Evolutionary conservation across 768 basidiomycete species (phyloP).

Genomic region (Rhizopogon salebrosus): DNA sequence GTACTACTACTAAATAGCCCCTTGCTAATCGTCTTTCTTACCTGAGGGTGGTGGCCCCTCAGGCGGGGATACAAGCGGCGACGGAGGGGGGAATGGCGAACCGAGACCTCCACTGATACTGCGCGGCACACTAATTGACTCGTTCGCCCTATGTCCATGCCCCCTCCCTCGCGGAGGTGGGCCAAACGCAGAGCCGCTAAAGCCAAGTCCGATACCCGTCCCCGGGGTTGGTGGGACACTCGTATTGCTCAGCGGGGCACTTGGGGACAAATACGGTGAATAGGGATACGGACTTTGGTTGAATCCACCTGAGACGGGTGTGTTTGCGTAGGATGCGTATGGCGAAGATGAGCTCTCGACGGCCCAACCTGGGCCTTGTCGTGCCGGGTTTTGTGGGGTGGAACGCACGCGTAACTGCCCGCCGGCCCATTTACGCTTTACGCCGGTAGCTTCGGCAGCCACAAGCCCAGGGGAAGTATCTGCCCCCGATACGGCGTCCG

Average conservation of each 20-base stretch:
- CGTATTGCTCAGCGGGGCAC: slow-evolving; percentile 30
- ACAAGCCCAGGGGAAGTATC: slow-evolving; percentile 53
- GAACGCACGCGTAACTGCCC: slow-evolving; percentile 56
- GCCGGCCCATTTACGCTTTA: slow-evolving; percentile 67
- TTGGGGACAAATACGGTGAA: slow-evolving; percentile 26
- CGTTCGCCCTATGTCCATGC: slow-evolving; percentile 10
- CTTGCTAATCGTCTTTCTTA: slow-evolving; percentile 22
- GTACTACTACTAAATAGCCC: slow-evolving; percentile 5
- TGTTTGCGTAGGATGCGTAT: slow-evolving; percentile 29
- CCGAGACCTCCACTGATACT: slow-evolving; percentile 11
- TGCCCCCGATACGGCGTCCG: slow-evolving; percentile 55
- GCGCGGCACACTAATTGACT: slow-evolving; percentile 3
- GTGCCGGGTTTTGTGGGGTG: slow-evolving; percentile 20
- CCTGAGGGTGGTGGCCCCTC: slow-evolving; percentile 12
- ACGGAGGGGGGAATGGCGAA: slow-evolving; percentile 12
- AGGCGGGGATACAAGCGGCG: slow-evolving; percentile 20
- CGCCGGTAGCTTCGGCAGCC: slow-evolving; percentile 60
- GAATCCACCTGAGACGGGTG: slow-evolving; percentile 29
- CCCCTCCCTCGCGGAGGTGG: slow-evolving; percentile 12
- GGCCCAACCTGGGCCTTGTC: slow-evolving; percentile 57
- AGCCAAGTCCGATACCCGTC: slow-evolving; percentile 20
- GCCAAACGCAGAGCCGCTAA: slow-evolving; percentile 14
- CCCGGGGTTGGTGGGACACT: slow-evolving; percentile 19
- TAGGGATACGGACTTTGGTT: slow-evolving; percentile 23
- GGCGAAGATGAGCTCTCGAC: slow-evolving; percentile 44